Evolutionary conservation across 495 filamentous ascomycete species (phyloP).

Genomic region (Pyrenopolyporus hunteri): DNA sequence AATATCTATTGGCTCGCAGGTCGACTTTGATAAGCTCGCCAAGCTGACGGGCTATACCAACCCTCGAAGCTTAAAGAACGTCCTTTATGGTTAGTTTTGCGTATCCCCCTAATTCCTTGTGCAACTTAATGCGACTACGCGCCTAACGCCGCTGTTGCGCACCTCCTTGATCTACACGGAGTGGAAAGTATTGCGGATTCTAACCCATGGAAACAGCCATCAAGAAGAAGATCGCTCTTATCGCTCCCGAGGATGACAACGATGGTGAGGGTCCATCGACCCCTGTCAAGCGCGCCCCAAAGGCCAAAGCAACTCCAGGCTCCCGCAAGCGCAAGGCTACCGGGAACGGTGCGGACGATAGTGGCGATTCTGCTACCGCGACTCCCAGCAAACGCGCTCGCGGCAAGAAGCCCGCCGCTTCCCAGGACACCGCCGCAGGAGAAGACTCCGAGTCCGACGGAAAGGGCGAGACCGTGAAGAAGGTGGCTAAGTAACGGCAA

Average conservation of each 20-base stretch:
- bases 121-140: background rate
- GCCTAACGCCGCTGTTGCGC: background rate
- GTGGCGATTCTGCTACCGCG: background rate
- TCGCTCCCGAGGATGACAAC: background rate
- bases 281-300: constrained; percentile 10
- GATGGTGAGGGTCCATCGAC: constrained; percentile 6
- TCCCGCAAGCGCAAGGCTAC: constrained; percentile 15
- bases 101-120: background rate
- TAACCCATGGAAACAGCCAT: constrained; percentile 8
- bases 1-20: constrained; percentile 15
- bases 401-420: constrained; percentile 15
- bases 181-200: background rate
- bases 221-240: constrained; percentile 23
- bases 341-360: constrained; percentile 1
- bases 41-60: constrained; percentile 31
- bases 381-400: constrained; percentile 23
- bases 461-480: background rate
- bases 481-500: too few species aligned
- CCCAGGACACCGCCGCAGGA: constrained; percentile 1
- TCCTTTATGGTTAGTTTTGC: constrained; percentile 24
- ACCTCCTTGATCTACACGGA: background rate
- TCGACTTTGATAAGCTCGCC: constrained; percentile 32
- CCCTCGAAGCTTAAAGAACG: constrained; percentile 14
- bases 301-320: constrained; percentile 11
- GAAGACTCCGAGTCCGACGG: constrained; percentile 10